Percentiles rank a stretch among this genome's conserved stretches.
Evolutionary conservation across 371 early-diverging fungal genomes (phyloP).

Genomic region (Dentiscutata heterogama): DNA sequence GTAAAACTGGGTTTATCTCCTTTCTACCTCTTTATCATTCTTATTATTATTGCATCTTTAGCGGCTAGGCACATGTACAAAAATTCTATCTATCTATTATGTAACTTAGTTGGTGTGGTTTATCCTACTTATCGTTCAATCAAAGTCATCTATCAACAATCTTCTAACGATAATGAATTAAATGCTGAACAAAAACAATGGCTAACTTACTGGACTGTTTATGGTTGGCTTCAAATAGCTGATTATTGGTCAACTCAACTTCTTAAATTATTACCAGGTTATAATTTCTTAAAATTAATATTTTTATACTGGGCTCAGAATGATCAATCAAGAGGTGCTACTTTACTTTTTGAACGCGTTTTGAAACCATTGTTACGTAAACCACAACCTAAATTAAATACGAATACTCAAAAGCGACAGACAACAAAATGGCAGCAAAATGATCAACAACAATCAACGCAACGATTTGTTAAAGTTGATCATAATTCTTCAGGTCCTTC

Average conservation of each 20-base stretch:
- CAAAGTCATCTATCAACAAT: slow-evolving; percentile 51
- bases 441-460: not conserved
- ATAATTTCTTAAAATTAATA: slow-evolving; percentile 58
- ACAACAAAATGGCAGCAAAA: not conserved
- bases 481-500: not conserved
- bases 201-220: slow-evolving; percentile 66
- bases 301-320: slow-evolving; percentile 66
- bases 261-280: slow-evolving; percentile 53
- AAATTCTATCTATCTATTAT: slow-evolving; percentile 49
- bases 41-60: not conserved
- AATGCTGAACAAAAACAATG: slow-evolving; percentile 55
- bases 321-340: slow-evolving; percentile 62
- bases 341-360: slow-evolving; percentile 49
- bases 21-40: slow-evolving; percentile 13
- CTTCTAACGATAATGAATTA: slow-evolving; percentile 9
- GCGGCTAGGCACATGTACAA: slow-evolving; percentile 51
- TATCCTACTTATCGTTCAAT: slow-evolving; percentile 58
- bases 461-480: not conserved
- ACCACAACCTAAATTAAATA: slow-evolving; percentile 6
- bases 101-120: slow-evolving; percentile 56
- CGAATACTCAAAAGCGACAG: not conserved
- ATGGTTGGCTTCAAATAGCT: slow-evolving; percentile 61
- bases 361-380: slow-evolving; percentile 37
- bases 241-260: slow-evolving; percentile 59
- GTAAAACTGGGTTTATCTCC: slow-evolving; percentile 29